Conservation (phyloP, 345 rosid species). For the Syzygium grande region DNA sequence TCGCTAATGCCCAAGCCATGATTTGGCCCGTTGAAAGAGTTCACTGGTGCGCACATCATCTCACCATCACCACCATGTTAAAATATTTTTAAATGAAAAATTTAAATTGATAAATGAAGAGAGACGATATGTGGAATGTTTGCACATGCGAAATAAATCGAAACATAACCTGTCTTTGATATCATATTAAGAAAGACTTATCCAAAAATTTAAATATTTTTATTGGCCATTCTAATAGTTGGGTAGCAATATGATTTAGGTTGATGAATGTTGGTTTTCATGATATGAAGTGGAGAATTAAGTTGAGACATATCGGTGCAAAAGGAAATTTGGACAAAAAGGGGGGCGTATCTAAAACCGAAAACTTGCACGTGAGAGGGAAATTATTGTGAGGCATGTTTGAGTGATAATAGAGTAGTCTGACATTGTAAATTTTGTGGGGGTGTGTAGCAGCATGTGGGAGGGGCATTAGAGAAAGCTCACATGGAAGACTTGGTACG, state of each 20-base stretch:
- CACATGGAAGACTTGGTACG: not conserved
- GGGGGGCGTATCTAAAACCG: not conserved
- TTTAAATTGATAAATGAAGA: too few relatives aligned
- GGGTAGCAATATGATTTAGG: not conserved
- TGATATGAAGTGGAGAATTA: not conserved
- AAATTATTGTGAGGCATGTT: not conserved
- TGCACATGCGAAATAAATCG: not conserved
- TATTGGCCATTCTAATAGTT: not conserved
- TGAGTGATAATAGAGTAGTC: not conserved
- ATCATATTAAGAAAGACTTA: too few relatives aligned
- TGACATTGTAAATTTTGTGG: not conserved
- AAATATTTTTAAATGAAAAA: too few relatives aligned
- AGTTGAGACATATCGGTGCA: not conserved
- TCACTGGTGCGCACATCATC: not conserved
- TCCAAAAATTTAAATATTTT: too few relatives aligned
- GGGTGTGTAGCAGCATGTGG: not conserved
- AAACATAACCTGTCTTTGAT: not conserved
- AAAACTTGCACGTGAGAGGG: rapidly evolving
- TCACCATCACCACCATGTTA: not conserved
- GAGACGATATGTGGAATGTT: not conserved
- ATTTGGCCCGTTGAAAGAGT: not conserved
- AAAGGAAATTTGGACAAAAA: not conserved
- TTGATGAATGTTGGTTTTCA: not conserved
- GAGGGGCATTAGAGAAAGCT: not conserved
- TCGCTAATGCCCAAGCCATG: not conserved